These are phyloP conservation scores for Pleurotus ostreatus DNA, from an alignment of 768 basidiomycete species.

Conservation along the genomic window DNA sequence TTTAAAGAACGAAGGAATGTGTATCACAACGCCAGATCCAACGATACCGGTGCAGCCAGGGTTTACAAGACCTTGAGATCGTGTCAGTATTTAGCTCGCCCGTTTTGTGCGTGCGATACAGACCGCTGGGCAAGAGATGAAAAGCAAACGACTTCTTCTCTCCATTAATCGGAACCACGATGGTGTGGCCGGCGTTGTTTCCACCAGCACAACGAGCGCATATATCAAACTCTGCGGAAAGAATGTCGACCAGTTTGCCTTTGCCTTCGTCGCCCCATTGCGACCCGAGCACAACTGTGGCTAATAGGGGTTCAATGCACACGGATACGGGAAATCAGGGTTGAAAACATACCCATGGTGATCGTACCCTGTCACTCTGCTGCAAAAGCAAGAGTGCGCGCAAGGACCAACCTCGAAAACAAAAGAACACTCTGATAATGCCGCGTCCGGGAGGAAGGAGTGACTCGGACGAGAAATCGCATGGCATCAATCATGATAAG, in stretches of 20 bases:
- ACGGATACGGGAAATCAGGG: not conserved
- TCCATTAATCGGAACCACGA: conserved; percentile 75
- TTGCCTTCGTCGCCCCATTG: conserved; percentile 96
- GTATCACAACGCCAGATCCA: conserved; percentile 94
- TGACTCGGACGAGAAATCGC: too few relatives aligned
- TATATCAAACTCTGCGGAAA: conserved; percentile 84
- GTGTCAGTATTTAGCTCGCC: not conserved
- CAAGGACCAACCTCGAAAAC: too few relatives aligned
- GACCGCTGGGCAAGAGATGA: conserved; percentile 92
- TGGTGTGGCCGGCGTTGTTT: conserved; percentile 99
- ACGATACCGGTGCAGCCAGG: conserved; percentile 82
- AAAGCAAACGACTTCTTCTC: conserved; percentile 88
- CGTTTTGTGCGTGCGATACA: conserved; percentile 18
- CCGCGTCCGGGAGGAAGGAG: too few relatives aligned
- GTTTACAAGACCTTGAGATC: conserved; percentile 71
- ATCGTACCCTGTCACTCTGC: too few relatives aligned
- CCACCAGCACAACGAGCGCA: conserved; percentile 97
- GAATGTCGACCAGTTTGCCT: conserved; percentile 95
- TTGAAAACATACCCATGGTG: too few relatives aligned
- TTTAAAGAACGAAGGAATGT: conserved; percentile 90
- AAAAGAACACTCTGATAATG: too few relatives aligned
- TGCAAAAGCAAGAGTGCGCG: too few relatives aligned
- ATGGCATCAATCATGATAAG: too few relatives aligned
- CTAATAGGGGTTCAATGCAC: conserved; percentile 18
- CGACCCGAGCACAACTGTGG: conserved; percentile 76